A percentile compares a stretch with the other conserved stretches of the same genome.
Evolutionary conservation across 768 basidiomycete genomes (phyloP).

Genomic region (Pleurotus tuoliensis): DNA sequence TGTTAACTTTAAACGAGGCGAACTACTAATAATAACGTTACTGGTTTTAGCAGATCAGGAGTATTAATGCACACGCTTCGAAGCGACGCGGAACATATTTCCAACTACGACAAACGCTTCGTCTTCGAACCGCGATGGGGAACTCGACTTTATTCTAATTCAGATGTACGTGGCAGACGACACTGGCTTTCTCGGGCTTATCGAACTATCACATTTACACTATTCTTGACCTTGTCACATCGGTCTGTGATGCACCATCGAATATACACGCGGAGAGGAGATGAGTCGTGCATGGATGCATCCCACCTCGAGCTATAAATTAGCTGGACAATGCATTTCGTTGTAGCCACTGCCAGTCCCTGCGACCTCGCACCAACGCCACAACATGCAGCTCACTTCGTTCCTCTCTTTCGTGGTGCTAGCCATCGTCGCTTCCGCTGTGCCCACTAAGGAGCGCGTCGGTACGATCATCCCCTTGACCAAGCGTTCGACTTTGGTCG

Average conservation of each 20-base stretch:
- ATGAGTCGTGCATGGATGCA: background rate
- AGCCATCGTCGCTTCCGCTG: constrained; percentile 8
- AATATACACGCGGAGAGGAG: background rate
- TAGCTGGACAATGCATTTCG: background rate
- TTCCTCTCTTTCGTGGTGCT: constrained; percentile 1
- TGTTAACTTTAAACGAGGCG: background rate
- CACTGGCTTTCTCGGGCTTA: background rate
- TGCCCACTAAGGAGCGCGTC: constrained; percentile 9
- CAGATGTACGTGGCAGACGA: background rate
- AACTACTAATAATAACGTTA: background rate
- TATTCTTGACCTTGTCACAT: background rate
- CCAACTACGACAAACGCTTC: background rate
- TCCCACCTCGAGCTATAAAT: background rate
- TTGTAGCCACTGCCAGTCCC: background rate
- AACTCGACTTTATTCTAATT: background rate
- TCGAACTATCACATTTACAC: background rate
- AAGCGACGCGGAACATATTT: background rate
- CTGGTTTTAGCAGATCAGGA: too few relatives aligned
- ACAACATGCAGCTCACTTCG: constrained; percentile 1
- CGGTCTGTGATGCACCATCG: too few relatives aligned
- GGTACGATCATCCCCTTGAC: constrained; percentile 23
- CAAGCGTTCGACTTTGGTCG: constrained; percentile 18
- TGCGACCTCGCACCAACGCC: background rate
- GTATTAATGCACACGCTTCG: too few relatives aligned
- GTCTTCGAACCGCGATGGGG: background rate